Base-by-base conservation (phyloP, 2,329 filamentous ascomycete species). In the Mariannaea sp. region DNA sequence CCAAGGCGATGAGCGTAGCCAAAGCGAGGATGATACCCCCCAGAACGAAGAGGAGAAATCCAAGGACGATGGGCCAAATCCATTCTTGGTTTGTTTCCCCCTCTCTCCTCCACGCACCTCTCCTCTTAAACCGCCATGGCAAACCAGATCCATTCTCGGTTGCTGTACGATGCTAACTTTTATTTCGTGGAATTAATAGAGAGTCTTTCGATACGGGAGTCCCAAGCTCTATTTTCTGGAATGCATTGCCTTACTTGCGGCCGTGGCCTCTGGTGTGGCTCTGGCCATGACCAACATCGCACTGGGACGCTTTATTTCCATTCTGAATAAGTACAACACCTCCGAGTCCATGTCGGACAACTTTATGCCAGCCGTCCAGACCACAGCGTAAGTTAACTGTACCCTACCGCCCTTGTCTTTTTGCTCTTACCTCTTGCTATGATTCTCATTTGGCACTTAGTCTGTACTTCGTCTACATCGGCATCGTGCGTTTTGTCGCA, bases 401-500 rank as follows among this genome's bases (percentile, higher is more conserved):
- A 8, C 9, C 16, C 41, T 6, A n/a, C n/a, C n/a, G n/a, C n/a
- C n/a, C n/a, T n/a, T n/a, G n/a, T n/a, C n/a, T n/a, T n/a, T n/a
- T n/a, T n/a, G n/a, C n/a, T n/a, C 2, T 13, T 5, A 3, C 14
- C 8, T 16, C 16, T 24, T 14, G 2, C 2, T 2, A 5, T 17
- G 13, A 20, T 22, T 10, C 35, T 39, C 17, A 39, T 19, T 10
- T n/a, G n/a, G 2, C n/a, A 1, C 9, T 14, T 12, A 39, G 36
- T 17, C 70, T 73, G 49, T 49, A 68, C 81, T 12, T 82, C 80
- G 41, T 46, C 19, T 46, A 55, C 69, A 47, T 51, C 12, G 41
- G 49, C 17, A 51, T 81, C 14, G 79, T 79, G 60, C 60, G 68
- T 2, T 76, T 76, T 7, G 75, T 80, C 42, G 60, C 30, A 13